Percentiles rank a stretch among this genome's conserved stretches.
Evolutionary conservation across 2,329 filamentous ascomycete species (phyloP).

Genomic region (Ophiostoma populinum): DNA sequence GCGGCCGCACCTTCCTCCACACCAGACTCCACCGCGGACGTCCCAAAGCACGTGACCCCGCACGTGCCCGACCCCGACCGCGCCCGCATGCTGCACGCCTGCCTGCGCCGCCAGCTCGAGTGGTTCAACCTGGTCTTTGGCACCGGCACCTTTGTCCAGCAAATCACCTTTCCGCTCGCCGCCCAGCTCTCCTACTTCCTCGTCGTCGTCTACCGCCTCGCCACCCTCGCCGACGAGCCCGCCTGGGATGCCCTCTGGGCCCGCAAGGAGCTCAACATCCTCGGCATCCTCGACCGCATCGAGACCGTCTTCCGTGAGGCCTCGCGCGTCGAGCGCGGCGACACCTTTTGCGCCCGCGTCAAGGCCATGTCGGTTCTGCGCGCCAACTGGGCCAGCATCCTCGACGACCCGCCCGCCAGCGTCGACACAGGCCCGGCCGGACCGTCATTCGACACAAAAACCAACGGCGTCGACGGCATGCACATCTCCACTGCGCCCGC

Average conservation of each 20-base stretch:
- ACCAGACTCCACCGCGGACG: too few relatives aligned
- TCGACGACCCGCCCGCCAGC: too few relatives aligned
- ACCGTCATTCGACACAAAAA: too few relatives aligned
- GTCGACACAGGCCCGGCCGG: too few relatives aligned
- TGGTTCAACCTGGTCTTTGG: conserved; percentile 3
- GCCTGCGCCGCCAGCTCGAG: conserved; percentile 2
- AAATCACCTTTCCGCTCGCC: conserved; percentile 5
- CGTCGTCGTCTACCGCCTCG: conserved; percentile 4
- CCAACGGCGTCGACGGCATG: too few relatives aligned
- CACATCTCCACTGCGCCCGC: too few relatives aligned
- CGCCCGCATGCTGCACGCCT: neutral
- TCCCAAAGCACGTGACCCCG: neutral
- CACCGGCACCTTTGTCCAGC: conserved; percentile 3
- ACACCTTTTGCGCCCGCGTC: too few relatives aligned
- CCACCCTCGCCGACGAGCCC: conserved; percentile 2
- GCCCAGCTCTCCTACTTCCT: conserved; percentile 5
- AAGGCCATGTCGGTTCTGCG: too few relatives aligned
- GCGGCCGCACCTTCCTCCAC: too few relatives aligned
- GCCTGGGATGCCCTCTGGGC: conserved; percentile 7
- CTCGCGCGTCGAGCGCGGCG: too few relatives aligned
- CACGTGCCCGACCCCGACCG: conserved; percentile 2
- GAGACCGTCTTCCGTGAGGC: too few relatives aligned
- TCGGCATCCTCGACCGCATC: neutral
- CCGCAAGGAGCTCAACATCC: conserved; percentile 2
- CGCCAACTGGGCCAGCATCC: too few relatives aligned